Percentiles rank a stretch among this genome's conserved stretches.
Evolutionary conservation across 441 rosid species (phyloP).

Genomic region (Rhodomyrtus psidioides): DNA sequence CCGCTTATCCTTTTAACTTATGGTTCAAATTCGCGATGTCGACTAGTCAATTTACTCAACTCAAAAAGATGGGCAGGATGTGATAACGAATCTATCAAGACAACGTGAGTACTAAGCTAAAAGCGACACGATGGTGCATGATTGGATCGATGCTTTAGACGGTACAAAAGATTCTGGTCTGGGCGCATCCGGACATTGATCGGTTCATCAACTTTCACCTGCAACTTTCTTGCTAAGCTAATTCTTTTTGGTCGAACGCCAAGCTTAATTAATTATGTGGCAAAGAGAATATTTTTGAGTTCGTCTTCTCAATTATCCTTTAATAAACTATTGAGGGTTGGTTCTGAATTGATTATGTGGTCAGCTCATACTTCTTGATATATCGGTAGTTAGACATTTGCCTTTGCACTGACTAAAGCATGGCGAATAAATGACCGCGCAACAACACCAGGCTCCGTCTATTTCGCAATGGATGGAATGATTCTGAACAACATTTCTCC

Average conservation of each 20-base stretch:
- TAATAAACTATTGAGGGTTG: background rate
- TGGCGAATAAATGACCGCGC: background rate
- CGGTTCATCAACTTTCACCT: background rate
- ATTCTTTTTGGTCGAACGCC: no score
- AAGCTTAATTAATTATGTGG: no score
- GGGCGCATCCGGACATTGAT: background rate
- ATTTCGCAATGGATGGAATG: background rate
- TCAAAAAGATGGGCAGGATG: background rate
- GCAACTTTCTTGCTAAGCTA: background rate
- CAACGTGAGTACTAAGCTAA: background rate
- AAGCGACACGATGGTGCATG: background rate
- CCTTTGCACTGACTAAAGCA: background rate
- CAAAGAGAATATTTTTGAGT: no score
- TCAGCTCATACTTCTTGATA: background rate
- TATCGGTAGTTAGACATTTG: background rate
- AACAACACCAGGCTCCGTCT: rapidly evolving
- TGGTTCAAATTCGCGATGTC: background rate
- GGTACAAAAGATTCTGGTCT: background rate
- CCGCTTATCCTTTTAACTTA: background rate
- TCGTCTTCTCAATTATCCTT: no score
- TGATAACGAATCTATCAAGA: background rate
- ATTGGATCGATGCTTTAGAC: background rate
- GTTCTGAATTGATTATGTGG: background rate
- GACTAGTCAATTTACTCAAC: no score
- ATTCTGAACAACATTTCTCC: no score